Conservation (phyloP, 805 yeast genomes). For the Kockiozyma suomiensis region DNA sequence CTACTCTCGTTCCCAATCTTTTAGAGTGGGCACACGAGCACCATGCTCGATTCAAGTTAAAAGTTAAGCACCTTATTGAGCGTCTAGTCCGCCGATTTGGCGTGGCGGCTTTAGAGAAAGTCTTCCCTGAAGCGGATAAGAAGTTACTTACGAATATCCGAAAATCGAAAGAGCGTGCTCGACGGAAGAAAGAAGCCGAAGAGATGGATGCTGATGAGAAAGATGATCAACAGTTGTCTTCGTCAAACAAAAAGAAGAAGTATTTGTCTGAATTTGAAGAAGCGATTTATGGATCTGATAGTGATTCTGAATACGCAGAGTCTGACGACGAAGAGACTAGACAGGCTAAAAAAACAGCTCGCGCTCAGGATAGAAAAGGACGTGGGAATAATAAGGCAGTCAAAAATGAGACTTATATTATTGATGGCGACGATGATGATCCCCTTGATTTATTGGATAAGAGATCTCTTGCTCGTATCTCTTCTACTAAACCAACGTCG, state of each 20-base stretch:
- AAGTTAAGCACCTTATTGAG: conserved; percentile 90
- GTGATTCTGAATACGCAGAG: conserved; percentile 59
- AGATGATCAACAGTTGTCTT: conserved; percentile 34
- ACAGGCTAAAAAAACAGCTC: conserved; percentile 30
- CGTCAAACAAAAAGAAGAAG: conserved; percentile 44
- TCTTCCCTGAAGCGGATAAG: conserved; percentile 88
- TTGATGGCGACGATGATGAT: conserved; percentile 60
- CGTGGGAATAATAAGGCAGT: conserved; percentile 28
- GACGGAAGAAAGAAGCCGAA: conserved; percentile 56
- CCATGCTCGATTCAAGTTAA: conserved; percentile 90
- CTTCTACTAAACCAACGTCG: conserved; percentile 80
- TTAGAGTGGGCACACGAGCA: conserved; percentile 95
- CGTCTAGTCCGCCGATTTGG: conserved; percentile 89
- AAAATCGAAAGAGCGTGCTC: conserved; percentile 81
- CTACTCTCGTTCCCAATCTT: conserved; percentile 66
- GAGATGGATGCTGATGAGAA: conserved; percentile 37
- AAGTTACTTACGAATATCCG: conserved; percentile 82
- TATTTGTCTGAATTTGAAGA: conserved; percentile 89
- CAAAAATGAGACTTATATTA: conserved; percentile 60
- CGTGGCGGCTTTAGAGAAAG: conserved; percentile 74
- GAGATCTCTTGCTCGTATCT: conserved; percentile 80
- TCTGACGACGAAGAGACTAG: conserved; percentile 44
- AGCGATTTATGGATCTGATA: conserved; percentile 76
- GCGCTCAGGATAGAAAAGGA: conserved; percentile 15
- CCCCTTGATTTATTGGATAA: conserved; percentile 91